Evolutionary conservation across 164 flowering plant genomes (phyloP).

Genomic region (Stephania cephalantha): DNA sequence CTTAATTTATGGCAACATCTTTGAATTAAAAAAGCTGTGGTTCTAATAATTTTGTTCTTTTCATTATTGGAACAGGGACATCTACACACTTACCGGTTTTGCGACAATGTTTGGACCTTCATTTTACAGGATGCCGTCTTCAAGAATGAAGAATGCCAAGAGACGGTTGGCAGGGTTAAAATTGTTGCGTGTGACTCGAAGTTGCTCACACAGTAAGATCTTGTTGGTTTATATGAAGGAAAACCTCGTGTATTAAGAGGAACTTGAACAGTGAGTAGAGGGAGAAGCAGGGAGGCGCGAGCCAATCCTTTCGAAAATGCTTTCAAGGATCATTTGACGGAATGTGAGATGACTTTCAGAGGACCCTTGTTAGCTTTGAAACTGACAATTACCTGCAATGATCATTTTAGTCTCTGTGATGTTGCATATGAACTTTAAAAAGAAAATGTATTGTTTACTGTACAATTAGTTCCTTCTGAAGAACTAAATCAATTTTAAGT

Average conservation of each 20-base stretch:
- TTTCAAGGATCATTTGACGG: neutral
- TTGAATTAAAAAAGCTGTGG: neutral
- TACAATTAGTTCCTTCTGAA: neutral
- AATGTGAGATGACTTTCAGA: neutral
- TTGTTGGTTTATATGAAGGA: neutral
- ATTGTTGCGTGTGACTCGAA: constrained; percentile 74
- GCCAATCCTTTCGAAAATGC: neutral
- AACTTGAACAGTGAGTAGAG: neutral
- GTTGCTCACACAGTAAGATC: constrained; percentile 36
- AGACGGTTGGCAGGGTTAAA: constrained; percentile 47
- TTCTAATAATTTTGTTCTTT: neutral
- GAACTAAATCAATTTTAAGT: neutral
- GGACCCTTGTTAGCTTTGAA: neutral
- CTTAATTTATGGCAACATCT: neutral
- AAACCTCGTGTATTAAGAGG: neutral
- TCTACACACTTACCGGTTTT: constrained; percentile 60
- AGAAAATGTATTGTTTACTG: neutral
- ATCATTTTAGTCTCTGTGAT: neutral
- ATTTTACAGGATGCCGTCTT: constrained; percentile 54
- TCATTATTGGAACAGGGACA: constrained; percentile 43
- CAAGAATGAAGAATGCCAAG: constrained; percentile 48
- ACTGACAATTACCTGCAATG: neutral
- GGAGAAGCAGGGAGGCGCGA: neutral
- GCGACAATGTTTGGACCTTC: constrained; percentile 80
- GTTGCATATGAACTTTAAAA: neutral